These are phyloP conservation scores for Colletotrichum sidae DNA, from an alignment of 2,329 filamentous ascomycete genomes.

Conservation along the genomic window DNA sequence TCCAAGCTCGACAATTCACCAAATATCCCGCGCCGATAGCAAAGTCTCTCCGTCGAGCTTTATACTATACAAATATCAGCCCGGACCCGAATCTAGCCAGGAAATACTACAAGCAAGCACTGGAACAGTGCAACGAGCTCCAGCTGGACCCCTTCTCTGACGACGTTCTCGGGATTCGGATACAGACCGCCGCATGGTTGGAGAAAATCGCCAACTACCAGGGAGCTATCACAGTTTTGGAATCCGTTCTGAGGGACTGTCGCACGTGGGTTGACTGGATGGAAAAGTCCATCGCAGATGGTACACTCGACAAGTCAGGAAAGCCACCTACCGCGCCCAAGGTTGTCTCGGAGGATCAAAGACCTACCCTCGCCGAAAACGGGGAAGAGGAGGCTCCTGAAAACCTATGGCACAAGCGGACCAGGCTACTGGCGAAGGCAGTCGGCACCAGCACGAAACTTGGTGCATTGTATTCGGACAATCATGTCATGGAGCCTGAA, in stretches of 20 bases:
- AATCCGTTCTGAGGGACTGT: constrained; percentile 80
- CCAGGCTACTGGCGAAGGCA: constrained; percentile 77
- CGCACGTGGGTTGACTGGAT: constrained; percentile 68
- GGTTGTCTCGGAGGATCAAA: constrained; percentile 13
- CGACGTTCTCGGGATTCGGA: constrained; percentile 89
- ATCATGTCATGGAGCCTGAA: constrained; percentile 79
- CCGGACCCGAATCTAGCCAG: constrained; percentile 82
- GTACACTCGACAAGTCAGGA: constrained; percentile 56
- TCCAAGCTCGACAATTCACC: constrained; percentile 66
- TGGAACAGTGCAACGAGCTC: constrained; percentile 77
- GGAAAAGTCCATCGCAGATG: constrained; percentile 62
- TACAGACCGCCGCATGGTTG: constrained; percentile 83
- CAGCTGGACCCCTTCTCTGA: constrained; percentile 91
- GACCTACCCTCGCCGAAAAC: constrained; percentile 36
- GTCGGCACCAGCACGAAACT: constrained; percentile 86
- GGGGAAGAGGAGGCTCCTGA: constrained; percentile 51
- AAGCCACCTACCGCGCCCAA: constrained; percentile 41
- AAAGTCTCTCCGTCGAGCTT: constrained; percentile 81
- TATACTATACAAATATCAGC: constrained; percentile 86
- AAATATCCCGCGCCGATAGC: constrained; percentile 77
- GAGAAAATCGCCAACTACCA: constrained; percentile 79
- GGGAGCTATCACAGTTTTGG: constrained; percentile 80
- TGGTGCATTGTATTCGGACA: constrained; percentile 82
- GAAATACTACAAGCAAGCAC: constrained; percentile 84
- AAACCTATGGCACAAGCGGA: constrained; percentile 68